These are phyloP conservation scores for Aspergillus nanangensis DNA, from an alignment of 495 filamentous ascomycete genomes.

Conservation along the genomic window DNA sequence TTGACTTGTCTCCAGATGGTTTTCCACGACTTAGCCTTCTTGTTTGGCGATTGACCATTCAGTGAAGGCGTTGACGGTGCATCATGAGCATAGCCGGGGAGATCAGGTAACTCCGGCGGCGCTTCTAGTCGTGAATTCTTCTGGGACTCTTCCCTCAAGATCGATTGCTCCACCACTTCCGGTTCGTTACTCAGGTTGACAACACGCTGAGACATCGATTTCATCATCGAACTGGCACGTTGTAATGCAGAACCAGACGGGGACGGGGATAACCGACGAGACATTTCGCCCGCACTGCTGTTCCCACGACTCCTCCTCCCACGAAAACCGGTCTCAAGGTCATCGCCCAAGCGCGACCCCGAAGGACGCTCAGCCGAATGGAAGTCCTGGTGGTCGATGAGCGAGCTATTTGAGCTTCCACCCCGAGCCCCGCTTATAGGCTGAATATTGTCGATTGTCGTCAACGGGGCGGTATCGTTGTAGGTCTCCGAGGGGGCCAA, in stretches of 20 bases:
- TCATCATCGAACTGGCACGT: conserved; percentile 85
- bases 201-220: conserved; percentile 95
- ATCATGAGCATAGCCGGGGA: conserved; percentile 51
- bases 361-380: conserved; percentile 28
- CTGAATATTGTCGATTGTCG: conserved; percentile 53
- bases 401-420: conserved; percentile 54
- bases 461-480: conserved; percentile 66
- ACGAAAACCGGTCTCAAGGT: conserved; percentile 52
- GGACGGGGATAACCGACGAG: conserved; percentile 64
- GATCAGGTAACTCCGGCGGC: conserved; percentile 54
- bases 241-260: conserved; percentile 61
- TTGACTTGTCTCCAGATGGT: conserved; percentile 47
- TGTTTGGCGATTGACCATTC: conserved; percentile 17
- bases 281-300: conserved; percentile 47
- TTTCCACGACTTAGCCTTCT: conserved; percentile 40
- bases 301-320: conserved; percentile 38
- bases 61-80: conserved; percentile 39
- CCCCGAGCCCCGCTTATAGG: conserved; percentile 63
- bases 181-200: conserved; percentile 94
- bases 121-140: conserved; percentile 48
- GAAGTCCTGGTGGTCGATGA: conserved; percentile 45
- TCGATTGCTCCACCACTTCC: conserved; percentile 70
- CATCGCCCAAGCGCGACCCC: conserved; percentile 57
- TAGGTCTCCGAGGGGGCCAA: conserved; percentile 45
- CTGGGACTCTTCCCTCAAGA: conserved; percentile 59